Base-by-base conservation (phyloP, 164 flowering plant species). In the Macadamia tetraphylla region DNA sequence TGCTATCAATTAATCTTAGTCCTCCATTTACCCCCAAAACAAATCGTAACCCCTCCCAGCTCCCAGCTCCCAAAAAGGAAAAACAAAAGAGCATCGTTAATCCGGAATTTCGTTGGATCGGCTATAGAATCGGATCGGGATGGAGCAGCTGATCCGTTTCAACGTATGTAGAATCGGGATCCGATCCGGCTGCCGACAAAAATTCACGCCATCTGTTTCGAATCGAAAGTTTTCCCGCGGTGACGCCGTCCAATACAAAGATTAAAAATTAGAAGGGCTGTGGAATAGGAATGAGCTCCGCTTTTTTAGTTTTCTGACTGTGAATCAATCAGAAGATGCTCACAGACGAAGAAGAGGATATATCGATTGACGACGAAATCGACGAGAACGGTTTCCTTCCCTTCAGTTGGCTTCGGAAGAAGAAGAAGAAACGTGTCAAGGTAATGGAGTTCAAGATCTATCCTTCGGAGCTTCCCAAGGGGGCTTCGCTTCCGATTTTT, bases 401-500 rank as follows among this genome's bases (percentile, higher is more conserved):
- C 46, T 73, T 51, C 60, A 52, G 8, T 29, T 59, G 18, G 32
- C 30, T 48, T 29, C 35, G n/a, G 70, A 60, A 4, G 42, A 56
- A 58, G 63, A 62, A 23, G 80, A 67, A 23, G 80, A 67, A 17
- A 66, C 29, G 1, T 67, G 14, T 4, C 65, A 31, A 17, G 29
- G 12, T 6, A 29, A 13, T 18, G 43, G 53, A 4, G 49, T 46
- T 58, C 32, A 30, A 23, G 62, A 60, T 32, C 69, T 46, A 32
- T 13, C 30, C 18, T 14, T 53, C n/a, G 57, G 7, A n/a, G 70
- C 18, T 7, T 13, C 51, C 10, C 77, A 67, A 1, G 77, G 40
- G 49, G 77, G 86, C 64, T 84, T 86, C 60, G 83, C 81, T 17
- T 65, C 81, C 1, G 86, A 83, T 67, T 88, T 88, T 71, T 84